Conservation (phyloP, 225 moss, liverwort and hornwort species). For the Takakia lepidozioides region DNA sequence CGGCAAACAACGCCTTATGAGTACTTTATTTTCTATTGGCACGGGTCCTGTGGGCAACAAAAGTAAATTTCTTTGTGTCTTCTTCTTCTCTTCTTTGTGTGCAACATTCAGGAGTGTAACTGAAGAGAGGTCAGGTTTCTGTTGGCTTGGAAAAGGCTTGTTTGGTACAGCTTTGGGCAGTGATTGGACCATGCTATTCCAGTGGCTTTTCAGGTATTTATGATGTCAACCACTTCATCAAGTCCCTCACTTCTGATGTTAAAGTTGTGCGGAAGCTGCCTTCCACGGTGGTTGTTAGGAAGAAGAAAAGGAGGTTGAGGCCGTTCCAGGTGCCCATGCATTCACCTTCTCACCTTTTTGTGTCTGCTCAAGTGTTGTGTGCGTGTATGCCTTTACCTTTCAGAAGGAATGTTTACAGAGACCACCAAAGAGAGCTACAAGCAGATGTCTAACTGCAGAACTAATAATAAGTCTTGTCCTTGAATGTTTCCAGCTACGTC, state of each 20-base stretch:
- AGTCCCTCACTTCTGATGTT: conserved; percentile 65
- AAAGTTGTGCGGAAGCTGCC: conserved; percentile 66
- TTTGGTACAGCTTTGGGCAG: conserved; percentile 16
- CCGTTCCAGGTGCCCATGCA: conserved; percentile 52
- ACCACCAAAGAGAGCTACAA: conserved; percentile 1
- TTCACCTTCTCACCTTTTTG: background rate
- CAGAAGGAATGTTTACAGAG: background rate
- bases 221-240: conserved; percentile 82
- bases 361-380: background rate
- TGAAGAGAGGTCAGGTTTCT: too few species aligned
- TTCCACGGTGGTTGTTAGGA: conserved; percentile 29
- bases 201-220: conserved; percentile 98
- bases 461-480: too few species aligned
- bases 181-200: conserved; percentile 38
- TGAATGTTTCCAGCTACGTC: conserved; percentile 51
- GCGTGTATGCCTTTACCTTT: too few species aligned
- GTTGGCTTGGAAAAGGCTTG: background rate
- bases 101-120: too few species aligned
- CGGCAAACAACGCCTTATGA: too few species aligned
- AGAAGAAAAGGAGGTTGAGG: conserved; percentile 53
- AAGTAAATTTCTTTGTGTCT: too few species aligned
- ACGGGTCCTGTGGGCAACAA: too few species aligned
- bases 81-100: too few species aligned
- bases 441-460: conserved; percentile 12
- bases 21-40: too few species aligned